Evolutionary conservation across 2,329 filamentous ascomycete genomes (phyloP), one percentile per base, ranked within the genome.

Genomic region (Aphanocladium album): DNA sequence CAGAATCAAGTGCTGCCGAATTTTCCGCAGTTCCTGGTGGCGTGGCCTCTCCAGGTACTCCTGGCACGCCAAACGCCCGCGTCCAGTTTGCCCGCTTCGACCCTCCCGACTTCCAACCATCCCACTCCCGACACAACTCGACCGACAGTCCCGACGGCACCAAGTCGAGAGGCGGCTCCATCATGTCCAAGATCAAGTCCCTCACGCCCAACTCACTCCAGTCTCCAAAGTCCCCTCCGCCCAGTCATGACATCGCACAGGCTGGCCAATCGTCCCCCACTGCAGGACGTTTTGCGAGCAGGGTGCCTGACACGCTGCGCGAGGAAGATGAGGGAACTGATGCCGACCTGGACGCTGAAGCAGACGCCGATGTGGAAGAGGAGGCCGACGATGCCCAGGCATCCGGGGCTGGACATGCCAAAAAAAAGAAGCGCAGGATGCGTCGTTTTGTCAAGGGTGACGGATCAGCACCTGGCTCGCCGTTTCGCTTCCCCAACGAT

Each of bases 151-250:
- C 75, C n/a, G 89, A 90, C 41, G 76, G 77, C 9, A 72, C 79
- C 60, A 88, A 86, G 72, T 83, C 83, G 23, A 80, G 81, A 62
- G 78, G 83, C 60, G 83, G 83, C 23, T 88, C 88, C 25, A 81
- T 96, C 64, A 91, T 96, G 74, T 88, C 88, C 19, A 92, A 89
- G 71, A 74, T 96, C 64, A 91, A 89, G 70, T 88, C 90, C 3
- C 77, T 96, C 60, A 85, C 90, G 23, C 83, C 80, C 12, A 74
- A 77, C 8, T 73, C 78, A 25, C 71, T 79, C 14, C 81, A 83
- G 58, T 73, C 74, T n/a, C 75, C 81, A 72, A 75, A 69, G 71
- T 77, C 65, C 62, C 65, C 62, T 63, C 66, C 68, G 11, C 65
- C 67, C 12, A 76, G 79, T 30, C 69, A 70, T 73, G 69, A 5